Evolutionary conservation across 2,329 filamentous ascomycete species (phyloP).

Genomic region (Pseudogymnoascus sp.): DNA sequence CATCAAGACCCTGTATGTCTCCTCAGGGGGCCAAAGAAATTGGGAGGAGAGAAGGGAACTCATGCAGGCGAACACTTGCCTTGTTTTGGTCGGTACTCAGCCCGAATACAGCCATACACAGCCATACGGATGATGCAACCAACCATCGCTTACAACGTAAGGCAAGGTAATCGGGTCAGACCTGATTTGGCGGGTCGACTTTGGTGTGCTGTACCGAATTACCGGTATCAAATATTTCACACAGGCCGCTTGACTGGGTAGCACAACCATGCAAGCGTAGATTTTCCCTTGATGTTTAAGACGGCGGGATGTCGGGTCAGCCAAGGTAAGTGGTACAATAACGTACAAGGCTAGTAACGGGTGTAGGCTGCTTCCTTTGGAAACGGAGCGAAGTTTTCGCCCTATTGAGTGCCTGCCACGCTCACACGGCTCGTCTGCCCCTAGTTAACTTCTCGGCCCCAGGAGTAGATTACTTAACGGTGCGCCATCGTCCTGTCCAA

Average conservation of each 20-base stretch:
- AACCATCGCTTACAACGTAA: neutral
- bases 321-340: neutral
- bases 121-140: neutral
- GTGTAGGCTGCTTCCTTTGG: conserved; percentile 3
- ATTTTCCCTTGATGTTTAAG: conserved; percentile 3
- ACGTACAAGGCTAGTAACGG: conserved; percentile 3
- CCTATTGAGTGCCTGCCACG: neutral
- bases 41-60: neutral
- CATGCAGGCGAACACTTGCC: conserved; percentile 1
- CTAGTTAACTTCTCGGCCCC: neutral
- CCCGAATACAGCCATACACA: neutral
- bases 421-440: neutral
- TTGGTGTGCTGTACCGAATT: conserved; percentile 6
- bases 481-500: neutral
- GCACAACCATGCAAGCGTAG: conserved; percentile 6
- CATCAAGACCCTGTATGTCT: neutral
- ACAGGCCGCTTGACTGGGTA: neutral
- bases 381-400: conserved; percentile 1
- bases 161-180: conserved; percentile 1
- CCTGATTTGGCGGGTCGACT: conserved; percentile 1
- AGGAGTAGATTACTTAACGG: conserved; percentile 1
- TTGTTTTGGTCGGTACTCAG: neutral
- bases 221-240: conserved; percentile 4
- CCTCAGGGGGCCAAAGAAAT: neutral
- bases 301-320: conserved; percentile 1